Percentiles rank a stretch among this genome's conserved stretches.
These are phyloP conservation scores for Ceratocystis papillata DNA, from an alignment of 2,329 filamentous ascomycete genomes.

Conservation along the genomic window DNA sequence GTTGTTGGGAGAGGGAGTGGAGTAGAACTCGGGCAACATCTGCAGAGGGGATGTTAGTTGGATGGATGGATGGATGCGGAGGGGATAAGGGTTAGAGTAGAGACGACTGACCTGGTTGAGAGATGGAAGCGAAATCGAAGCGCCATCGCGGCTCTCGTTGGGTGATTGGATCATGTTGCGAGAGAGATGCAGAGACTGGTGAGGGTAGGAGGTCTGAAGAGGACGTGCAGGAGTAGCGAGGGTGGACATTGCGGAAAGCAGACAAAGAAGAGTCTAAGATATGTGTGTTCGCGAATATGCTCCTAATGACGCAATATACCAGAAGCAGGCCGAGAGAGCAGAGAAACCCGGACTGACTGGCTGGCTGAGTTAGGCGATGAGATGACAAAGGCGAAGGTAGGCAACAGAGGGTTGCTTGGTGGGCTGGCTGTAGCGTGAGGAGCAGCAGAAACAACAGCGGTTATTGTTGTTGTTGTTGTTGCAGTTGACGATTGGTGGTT, in stretches of 20 bases:
- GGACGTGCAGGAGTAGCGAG: conserved; percentile 18
- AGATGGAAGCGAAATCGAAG: conserved; percentile 39
- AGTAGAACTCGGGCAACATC: conserved; percentile 31
- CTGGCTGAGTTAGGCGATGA: neutral
- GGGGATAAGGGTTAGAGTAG: neutral
- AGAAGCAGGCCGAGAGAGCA: neutral
- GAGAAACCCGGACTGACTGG: neutral
- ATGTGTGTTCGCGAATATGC: neutral
- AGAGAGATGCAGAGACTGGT: conserved; percentile 36
- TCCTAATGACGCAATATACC: too few relatives aligned
- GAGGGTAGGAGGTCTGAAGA: neutral
- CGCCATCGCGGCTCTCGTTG: conserved; percentile 35
- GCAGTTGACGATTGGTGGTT: neutral
- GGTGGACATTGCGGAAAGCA: conserved; percentile 34
- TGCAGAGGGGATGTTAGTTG: conserved; percentile 26
- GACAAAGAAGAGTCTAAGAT: neutral
- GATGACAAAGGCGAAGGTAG: neutral
- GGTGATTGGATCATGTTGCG: conserved; percentile 36
- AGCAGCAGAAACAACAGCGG: too few relatives aligned
- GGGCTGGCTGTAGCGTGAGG: too few relatives aligned
- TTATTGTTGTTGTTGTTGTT: too few relatives aligned
- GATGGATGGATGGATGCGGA: neutral
- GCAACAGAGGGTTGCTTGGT: neutral
- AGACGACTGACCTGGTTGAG: conserved; percentile 40
- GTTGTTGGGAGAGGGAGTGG: conserved; percentile 30